Evolutionary conservation across 2,329 filamentous ascomycete genomes (phyloP).

Genomic region (Diaporthe ampelina): DNA sequence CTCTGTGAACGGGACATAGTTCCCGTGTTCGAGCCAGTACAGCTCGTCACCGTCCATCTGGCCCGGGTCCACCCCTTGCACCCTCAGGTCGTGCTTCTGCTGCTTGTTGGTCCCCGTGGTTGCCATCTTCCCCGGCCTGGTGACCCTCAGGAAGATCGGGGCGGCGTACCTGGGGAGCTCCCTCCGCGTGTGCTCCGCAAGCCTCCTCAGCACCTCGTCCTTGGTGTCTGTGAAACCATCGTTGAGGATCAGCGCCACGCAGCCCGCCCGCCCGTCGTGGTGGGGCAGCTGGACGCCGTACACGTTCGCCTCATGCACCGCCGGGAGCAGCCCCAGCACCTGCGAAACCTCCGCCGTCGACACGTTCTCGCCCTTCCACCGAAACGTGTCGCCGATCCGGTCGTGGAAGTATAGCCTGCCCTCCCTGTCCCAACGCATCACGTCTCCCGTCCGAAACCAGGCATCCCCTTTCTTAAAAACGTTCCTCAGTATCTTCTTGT

Average conservation of each 20-base stretch:
- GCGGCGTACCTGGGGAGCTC: constrained; percentile 80
- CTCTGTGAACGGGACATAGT: constrained; percentile 77
- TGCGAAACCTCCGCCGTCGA: constrained; percentile 87
- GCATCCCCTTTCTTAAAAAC: constrained; percentile 83
- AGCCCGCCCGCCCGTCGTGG: constrained; percentile 88
- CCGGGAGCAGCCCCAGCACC: constrained; percentile 75
- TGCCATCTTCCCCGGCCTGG: constrained; percentile 68
- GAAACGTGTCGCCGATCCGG: constrained; percentile 82
- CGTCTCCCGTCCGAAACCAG: constrained; percentile 88
- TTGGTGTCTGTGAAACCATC: constrained; percentile 54
- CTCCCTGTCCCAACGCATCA: constrained; percentile 78
- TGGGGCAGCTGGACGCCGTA: constrained; percentile 85
- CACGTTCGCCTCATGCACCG: constrained; percentile 84
- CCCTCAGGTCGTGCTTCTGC: constrained; percentile 81
- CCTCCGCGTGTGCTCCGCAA: constrained; percentile 71
- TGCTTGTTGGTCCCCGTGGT: constrained; percentile 91
- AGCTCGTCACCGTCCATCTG: constrained; percentile 64
- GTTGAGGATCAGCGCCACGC: constrained; percentile 64
- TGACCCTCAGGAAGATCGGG: constrained; percentile 82
- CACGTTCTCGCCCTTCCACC: constrained; percentile 88
- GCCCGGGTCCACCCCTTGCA: constrained; percentile 79
- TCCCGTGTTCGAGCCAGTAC: constrained; percentile 75
- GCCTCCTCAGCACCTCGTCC: constrained; percentile 64
- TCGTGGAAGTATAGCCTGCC: constrained; percentile 86
- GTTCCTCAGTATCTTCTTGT: constrained; percentile 79